A percentile compares a stretch with the other conserved stretches of the same genome.
phyloP scores from a whole-genome alignment of 2,329 filamentous ascomycete genomes.

The Fusarium oxysporum region DNA sequence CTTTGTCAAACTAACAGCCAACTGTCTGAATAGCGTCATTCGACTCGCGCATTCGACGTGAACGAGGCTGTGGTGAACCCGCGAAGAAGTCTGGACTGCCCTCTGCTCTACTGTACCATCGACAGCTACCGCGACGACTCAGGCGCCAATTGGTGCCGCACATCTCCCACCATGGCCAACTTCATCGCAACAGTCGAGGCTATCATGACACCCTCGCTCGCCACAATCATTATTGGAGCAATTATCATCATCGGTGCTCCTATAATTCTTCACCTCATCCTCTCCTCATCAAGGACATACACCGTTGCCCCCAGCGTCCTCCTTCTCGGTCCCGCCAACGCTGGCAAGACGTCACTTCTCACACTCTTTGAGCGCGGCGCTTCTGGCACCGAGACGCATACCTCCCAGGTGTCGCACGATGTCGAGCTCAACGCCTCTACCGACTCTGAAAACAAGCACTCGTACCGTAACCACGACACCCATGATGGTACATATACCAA shows the following conservation, averaged over 20 bases:
- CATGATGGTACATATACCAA: conserved; percentile 69
- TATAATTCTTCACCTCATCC: conserved; percentile 78
- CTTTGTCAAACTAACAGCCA: conserved; percentile 16
- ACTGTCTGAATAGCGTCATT: conserved; percentile 2
- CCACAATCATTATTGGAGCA: conserved; percentile 75
- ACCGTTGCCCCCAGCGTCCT: conserved; percentile 80
- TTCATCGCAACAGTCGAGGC: conserved; percentile 60
- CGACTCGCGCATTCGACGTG: neutral
- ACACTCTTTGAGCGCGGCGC: conserved; percentile 74
- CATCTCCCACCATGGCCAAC: conserved; percentile 51
- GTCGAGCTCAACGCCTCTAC: conserved; percentile 68
- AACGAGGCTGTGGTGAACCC: neutral
- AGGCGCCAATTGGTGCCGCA: conserved; percentile 30
- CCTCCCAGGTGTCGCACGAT: conserved; percentile 61
- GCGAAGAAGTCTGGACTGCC: neutral
- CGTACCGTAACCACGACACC: conserved; percentile 68
- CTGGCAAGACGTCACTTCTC: conserved; percentile 90
- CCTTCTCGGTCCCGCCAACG: conserved; percentile 81
- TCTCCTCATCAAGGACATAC: conserved; percentile 75
- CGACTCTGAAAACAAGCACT: conserved; percentile 55
- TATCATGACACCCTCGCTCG: conserved; percentile 68
- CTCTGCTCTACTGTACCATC: neutral
- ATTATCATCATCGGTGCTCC: conserved; percentile 79
- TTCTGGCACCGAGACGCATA: conserved; percentile 62
- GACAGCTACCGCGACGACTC: neutral